These are phyloP conservation scores for Anthracocystis setariae DNA, from an alignment of 1,284 basidiomycete genomes.

Conservation along the genomic window DNA sequence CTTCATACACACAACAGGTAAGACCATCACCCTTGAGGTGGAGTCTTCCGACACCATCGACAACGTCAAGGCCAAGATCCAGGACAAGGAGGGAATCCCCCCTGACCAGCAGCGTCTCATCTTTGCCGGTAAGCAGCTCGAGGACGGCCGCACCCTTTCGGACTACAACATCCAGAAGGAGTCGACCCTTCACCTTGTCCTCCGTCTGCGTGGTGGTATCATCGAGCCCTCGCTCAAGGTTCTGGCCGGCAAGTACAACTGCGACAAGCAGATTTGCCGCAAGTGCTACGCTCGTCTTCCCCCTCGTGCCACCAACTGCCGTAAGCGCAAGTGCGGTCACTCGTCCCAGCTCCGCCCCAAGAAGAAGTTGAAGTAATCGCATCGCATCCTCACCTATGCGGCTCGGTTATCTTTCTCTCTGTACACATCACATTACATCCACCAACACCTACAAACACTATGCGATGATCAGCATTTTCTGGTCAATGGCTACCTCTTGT, in stretches of 20 bases:
- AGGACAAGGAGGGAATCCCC: constrained; percentile 78
- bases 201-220: constrained; percentile 67
- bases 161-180: constrained; percentile 84
- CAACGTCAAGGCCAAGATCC: constrained; percentile 70
- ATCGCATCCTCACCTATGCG: constrained; percentile 21
- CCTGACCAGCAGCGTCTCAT: constrained; percentile 97
- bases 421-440: constrained; percentile 10
- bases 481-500: not conserved
- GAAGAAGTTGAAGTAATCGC: constrained; percentile 93
- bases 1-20: constrained; percentile 54
- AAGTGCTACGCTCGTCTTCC: constrained; percentile 99
- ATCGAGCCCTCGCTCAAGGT: constrained; percentile 70
- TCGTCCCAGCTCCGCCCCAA: constrained; percentile 73
- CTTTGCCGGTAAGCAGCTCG: constrained; percentile 96
- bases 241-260: constrained; percentile 86
- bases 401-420: constrained; percentile 1
- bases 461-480: not conserved
- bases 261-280: constrained; percentile 80
- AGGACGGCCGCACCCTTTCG: constrained; percentile 70
- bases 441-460: constrained; percentile 2
- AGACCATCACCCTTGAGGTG: constrained; percentile 69
- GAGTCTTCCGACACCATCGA: constrained; percentile 68
- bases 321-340: constrained; percentile 73
- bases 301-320: constrained; percentile 98
- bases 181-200: constrained; percentile 65